phyloP scores from a whole-genome alignment of 192 early-diverging fungal genomes.

The Borealophlyctis nickersoniae region DNA sequence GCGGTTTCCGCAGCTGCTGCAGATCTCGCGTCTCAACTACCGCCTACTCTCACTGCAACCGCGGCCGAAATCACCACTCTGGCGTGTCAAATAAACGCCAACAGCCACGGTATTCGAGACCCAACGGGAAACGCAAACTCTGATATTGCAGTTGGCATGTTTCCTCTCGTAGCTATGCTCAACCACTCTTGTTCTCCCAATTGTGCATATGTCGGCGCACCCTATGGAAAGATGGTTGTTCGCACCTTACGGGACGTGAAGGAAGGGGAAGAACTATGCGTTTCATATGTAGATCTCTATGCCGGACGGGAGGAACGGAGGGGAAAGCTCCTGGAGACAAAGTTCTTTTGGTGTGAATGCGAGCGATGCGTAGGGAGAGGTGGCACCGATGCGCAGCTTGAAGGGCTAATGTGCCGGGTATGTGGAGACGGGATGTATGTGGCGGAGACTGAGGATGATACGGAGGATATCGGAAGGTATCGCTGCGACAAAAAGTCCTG shows the following conservation, averaged over 20 bases:
- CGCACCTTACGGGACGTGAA: constrained; percentile 55
- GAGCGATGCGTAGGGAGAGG: constrained; percentile 47
- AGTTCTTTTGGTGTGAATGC: constrained; percentile 79
- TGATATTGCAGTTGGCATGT: constrained; percentile 63
- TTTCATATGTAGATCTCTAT: constrained; percentile 71
- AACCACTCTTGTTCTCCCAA: constrained; percentile 76
- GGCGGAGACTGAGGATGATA: constrained; percentile 46
- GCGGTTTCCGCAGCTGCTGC: constrained; percentile 23
- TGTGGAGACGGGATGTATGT: constrained; percentile 43
- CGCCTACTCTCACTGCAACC: constrained; percentile 4
- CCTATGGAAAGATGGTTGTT: constrained; percentile 55
- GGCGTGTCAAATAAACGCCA: constrained; percentile 63
- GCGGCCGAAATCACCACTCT: constrained; percentile 32
- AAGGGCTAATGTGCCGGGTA: constrained; percentile 54
- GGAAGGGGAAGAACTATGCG: constrained; percentile 57
- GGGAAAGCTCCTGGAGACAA: constrained; percentile 59
- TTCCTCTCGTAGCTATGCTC: constrained; percentile 67
- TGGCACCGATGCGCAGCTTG: constrained; percentile 22
- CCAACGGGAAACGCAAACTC: constrained; percentile 37
- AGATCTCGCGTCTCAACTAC: constrained; percentile 21
- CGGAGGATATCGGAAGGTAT: constrained; percentile 48
- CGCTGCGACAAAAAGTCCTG: constrained; percentile 26
- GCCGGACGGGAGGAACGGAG: constrained; percentile 68
- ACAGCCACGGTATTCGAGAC: constrained; percentile 57
- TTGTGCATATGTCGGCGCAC: constrained; percentile 51